Conservation (phyloP, 2,329 filamentous ascomycete genomes). For the Verticillium nubilum region DNA sequence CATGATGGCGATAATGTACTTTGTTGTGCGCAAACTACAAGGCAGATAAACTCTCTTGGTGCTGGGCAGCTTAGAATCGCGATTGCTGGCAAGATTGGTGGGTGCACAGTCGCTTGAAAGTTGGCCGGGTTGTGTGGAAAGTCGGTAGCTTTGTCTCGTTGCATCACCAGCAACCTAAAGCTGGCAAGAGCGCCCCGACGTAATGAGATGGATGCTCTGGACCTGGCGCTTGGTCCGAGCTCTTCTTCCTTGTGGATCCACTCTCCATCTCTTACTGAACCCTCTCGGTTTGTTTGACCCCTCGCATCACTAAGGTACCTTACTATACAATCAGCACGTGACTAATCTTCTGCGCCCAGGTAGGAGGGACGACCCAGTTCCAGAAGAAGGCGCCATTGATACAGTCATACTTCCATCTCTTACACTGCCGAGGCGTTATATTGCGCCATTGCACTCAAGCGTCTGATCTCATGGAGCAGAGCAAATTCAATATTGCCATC, state of each 20-base stretch:
- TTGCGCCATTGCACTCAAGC: too few species aligned
- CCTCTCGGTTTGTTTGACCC: background rate
- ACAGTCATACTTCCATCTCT: too few species aligned
- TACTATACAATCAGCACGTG: background rate
- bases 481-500: too few species aligned
- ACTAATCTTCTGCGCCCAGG: too few species aligned
- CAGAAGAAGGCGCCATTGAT: too few species aligned
- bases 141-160: background rate
- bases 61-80: constrained; percentile 10
- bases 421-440: too few species aligned
- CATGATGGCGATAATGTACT: constrained; percentile 52
- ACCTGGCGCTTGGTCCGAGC: background rate
- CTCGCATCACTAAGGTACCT: background rate
- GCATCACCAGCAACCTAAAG: background rate
- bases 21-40: background rate
- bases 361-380: too few species aligned
- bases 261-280: background rate
- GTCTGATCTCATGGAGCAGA: too few species aligned
- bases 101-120: background rate
- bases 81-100: constrained; percentile 1
- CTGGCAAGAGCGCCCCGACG: background rate
- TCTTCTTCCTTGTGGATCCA: background rate
- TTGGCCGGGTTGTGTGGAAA: background rate
- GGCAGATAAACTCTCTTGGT: constrained; percentile 3
- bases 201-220: background rate